A percentile compares a stretch with the other conserved stretches of the same genome.
phyloP scores from a whole-genome alignment of 2,329 filamentous ascomycete genomes.

The Diaporthe vaccinii region DNA sequence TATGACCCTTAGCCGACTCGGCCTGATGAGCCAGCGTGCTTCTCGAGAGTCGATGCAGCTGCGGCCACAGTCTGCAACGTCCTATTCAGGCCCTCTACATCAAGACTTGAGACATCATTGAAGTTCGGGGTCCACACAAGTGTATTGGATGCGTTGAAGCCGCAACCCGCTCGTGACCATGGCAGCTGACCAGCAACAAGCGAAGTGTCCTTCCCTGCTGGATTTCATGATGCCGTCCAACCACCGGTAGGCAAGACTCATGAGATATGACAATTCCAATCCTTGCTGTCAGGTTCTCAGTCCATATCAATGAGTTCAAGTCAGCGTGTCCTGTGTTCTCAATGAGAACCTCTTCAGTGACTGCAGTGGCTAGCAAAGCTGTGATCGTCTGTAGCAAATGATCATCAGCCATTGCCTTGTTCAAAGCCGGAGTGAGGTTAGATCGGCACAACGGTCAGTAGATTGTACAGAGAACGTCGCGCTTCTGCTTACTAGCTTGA shows the following conservation, averaged over 20 bases:
- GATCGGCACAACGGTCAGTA: neutral
- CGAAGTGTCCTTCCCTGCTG: neutral
- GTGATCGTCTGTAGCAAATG: neutral
- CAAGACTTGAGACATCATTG: neutral
- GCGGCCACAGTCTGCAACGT: neutral
- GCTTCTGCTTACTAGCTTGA: neutral
- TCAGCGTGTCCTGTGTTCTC: neutral
- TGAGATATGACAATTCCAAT: neutral
- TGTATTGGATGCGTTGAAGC: conserved; percentile 6
- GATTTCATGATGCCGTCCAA: neutral
- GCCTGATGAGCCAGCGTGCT: neutral
- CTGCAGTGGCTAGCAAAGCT: neutral
- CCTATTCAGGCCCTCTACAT: neutral
- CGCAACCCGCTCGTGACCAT: neutral
- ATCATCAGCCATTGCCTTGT: neutral
- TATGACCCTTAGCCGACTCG: conserved; percentile 2
- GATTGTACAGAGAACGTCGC: neutral
- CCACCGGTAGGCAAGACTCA: neutral
- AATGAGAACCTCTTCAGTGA: neutral
- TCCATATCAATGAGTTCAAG: neutral
- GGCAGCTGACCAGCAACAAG: neutral
- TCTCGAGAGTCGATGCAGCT: neutral
- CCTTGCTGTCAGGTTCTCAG: neutral
- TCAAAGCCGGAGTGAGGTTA: neutral
- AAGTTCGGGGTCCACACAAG: neutral